These are phyloP conservation scores for Aspergillus ellipticus DNA, from an alignment of 495 filamentous ascomycete species.

Conservation along the genomic window DNA sequence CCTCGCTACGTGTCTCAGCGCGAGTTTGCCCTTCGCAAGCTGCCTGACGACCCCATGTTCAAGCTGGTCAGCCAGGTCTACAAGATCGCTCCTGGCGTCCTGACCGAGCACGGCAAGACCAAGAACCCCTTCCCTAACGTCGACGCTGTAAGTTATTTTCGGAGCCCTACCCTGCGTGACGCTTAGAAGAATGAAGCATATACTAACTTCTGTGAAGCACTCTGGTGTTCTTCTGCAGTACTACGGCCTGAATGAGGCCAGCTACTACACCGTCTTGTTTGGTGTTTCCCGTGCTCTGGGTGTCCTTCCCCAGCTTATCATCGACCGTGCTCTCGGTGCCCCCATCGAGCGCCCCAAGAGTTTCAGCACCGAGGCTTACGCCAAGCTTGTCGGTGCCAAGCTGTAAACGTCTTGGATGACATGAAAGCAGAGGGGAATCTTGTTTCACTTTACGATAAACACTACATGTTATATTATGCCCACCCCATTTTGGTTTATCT, in stretches of 20 bases:
- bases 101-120: slow-evolving; percentile 99
- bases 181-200: not conserved
- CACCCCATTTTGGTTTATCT: slow-evolving; percentile 15
- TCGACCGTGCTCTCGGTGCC: slow-evolving; percentile 90
- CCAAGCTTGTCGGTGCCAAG: slow-evolving; percentile 87
- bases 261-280: slow-evolving; percentile 99
- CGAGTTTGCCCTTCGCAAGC: slow-evolving; percentile 87
- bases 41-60: slow-evolving; percentile 98
- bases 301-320: slow-evolving; percentile 98
- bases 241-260: slow-evolving; percentile 97
- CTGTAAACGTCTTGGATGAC: slow-evolving; percentile 56
- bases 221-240: slow-evolving; percentile 98
- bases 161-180: slow-evolving; percentile 10
- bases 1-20: slow-evolving; percentile 97
- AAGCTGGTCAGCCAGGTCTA: slow-evolving; percentile 98
- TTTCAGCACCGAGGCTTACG: slow-evolving; percentile 94
- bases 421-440: slow-evolving; percentile 9
- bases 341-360: slow-evolving; percentile 79
- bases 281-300: slow-evolving; percentile 96
- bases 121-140: slow-evolving; percentile 84
- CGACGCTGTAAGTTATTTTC: slow-evolving; percentile 53
- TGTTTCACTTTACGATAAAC: slow-evolving; percentile 16
- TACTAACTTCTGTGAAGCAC: slow-evolving; percentile 51
- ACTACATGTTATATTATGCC: slow-evolving; percentile 24
- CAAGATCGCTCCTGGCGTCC: slow-evolving; percentile 96